Evolutionary conservation across 176 grass and related monocot genomes (phyloP), one percentile per base, ranked within the genome.

Genomic region (Oryza meyeriana): DNA sequence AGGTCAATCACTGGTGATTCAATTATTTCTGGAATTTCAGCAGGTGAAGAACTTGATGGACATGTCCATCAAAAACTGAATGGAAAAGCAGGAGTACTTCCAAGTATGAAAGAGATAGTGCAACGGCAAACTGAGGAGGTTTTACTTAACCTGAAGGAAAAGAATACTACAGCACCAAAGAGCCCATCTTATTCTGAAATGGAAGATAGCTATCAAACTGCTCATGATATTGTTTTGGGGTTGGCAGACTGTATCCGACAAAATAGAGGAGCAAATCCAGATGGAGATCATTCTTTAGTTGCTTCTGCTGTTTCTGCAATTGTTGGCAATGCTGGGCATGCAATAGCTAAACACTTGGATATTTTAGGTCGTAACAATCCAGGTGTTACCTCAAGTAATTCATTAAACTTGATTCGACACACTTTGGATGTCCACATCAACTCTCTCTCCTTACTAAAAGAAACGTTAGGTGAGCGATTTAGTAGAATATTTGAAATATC

Each of bases 81-180:
- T 82, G 90, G 87, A 74, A 86, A 70, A 39, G 85, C 89, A 68
- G 89, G 85, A 85, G 79, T 87, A 75, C 28, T 87, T 55, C 87
- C 88, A 61, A 99, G 78, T 90, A 94, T 99, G 97, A 95, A 93
- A 35, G 97, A 99, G 61, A 85, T 99, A 82, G 89, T 99, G 31
- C 93, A 99, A 69, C 79, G 91, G 31, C 87, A 89, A 85, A 85
- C 83, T 30, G 93, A 96, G 13, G 93, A 94, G 34, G 76, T 76
- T 89, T 85, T 47, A 81, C 74, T 62, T 72, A 87, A 62, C 87
- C 90, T 85, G 61, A 91, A 85, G 91, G 97, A 85, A 85, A 99
- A 90, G 89, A 99, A 88, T 69, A 61, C 72, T 71, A 27, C 88
- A 85, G 64, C 87, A 61, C 80, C 87, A 31, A 93, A 87, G 80